Percentiles rank a stretch among this genome's conserved stretches.
phyloP scores from a whole-genome alignment of 805 yeast genomes.

The Kluyveromyces wickerhamii region DNA sequence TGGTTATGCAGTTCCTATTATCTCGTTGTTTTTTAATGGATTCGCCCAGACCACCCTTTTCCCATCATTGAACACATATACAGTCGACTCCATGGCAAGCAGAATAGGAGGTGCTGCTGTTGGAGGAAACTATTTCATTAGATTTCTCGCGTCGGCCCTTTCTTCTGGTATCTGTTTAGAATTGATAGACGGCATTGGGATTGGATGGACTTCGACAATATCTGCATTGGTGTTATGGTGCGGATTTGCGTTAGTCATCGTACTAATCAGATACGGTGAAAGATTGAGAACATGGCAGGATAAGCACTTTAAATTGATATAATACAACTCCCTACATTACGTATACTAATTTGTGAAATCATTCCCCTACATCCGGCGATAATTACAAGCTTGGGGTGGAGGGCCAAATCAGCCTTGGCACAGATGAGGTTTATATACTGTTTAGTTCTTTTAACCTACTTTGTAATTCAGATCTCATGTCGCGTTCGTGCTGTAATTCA shows the following conservation, averaged over 20 bases:
- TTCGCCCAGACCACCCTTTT: conserved; percentile 44
- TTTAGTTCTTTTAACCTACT: no score
- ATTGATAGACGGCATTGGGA: conserved; percentile 41
- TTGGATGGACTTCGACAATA: conserved; percentile 50
- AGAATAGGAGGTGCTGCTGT: conserved; percentile 45
- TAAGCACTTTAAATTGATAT: not conserved
- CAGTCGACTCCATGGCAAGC: conserved; percentile 50
- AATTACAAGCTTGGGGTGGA: no score
- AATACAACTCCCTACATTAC: no score
- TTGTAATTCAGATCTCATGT: conserved; percentile 41
- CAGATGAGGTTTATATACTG: no score
- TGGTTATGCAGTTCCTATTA: conserved; percentile 47
- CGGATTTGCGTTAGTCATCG: conserved; percentile 30
- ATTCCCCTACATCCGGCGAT: no score
- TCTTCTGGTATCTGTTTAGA: conserved; percentile 43
- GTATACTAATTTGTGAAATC: no score
- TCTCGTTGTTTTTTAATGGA: conserved; percentile 41
- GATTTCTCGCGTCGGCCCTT: conserved; percentile 45
- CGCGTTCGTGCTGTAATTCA: conserved; percentile 49
- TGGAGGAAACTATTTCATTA: conserved; percentile 43
- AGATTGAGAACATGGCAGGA: conserved; percentile 28
- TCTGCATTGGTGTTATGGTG: conserved; percentile 36
- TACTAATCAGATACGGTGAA: conserved; percentile 36
- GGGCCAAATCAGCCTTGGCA: no score
- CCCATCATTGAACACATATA: conserved; percentile 48